Evolutionary conservation across 1,284 basidiomycete species (phyloP).

Genomic region (Melampsora larici-populina): DNA sequence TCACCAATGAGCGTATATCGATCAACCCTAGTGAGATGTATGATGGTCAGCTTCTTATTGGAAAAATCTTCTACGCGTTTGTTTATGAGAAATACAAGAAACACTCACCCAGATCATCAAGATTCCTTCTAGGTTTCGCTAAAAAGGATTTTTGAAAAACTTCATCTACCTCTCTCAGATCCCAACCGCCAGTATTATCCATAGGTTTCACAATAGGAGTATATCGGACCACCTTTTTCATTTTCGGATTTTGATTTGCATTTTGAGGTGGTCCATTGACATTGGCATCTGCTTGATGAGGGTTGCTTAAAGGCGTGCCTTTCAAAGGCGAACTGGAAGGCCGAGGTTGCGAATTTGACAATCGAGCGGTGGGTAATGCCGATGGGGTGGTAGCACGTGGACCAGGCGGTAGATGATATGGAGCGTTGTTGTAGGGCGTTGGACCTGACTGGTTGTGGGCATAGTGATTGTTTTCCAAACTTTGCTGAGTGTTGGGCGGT

Average conservation of each 20-base stretch:
- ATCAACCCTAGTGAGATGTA: slow-evolving; percentile 61
- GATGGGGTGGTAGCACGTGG: slow-evolving; percentile 7
- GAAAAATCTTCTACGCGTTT: not conserved
- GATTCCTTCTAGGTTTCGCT: slow-evolving; percentile 64
- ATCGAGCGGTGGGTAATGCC: not conserved
- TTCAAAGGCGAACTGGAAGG: slow-evolving; percentile 34
- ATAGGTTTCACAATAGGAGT: slow-evolving; percentile 73
- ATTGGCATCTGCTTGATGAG: slow-evolving; percentile 9
- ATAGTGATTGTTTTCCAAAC: too few relatives aligned
- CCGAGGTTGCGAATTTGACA: slow-evolving; percentile 1
- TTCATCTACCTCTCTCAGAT: slow-evolving; percentile 68
- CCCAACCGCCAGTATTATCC: slow-evolving; percentile 78
- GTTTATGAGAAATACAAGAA: not conserved
- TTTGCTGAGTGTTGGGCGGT: not conserved
- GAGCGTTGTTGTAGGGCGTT: not conserved
- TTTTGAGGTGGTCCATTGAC: not conserved
- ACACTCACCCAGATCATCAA: slow-evolving; percentile 66
- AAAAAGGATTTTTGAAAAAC: slow-evolving; percentile 61
- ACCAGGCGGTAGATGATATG: slow-evolving; percentile 1
- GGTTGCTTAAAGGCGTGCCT: not conserved
- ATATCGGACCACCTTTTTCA: slow-evolving; percentile 84
- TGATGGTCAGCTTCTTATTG: not conserved
- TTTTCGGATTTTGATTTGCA: slow-evolving; percentile 39
- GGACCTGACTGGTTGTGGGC: too few relatives aligned
- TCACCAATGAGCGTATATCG: slow-evolving; percentile 80